These are phyloP conservation scores for Pichia sp. DNA, from an alignment of 1,139 yeast genomes.

Conservation along the genomic window DNA sequence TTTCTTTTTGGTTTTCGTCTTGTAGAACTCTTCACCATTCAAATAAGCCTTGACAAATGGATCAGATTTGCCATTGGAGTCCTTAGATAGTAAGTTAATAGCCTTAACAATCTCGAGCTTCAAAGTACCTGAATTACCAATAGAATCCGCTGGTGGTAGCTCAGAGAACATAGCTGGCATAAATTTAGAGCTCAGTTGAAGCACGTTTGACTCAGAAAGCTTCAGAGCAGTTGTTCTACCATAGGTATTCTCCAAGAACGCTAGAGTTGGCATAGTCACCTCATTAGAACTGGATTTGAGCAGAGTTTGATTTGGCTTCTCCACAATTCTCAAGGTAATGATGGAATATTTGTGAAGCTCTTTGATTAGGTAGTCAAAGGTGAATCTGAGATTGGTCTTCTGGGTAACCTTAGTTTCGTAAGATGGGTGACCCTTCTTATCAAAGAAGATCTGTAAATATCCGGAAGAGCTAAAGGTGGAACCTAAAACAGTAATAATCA, in stretches of 20 bases:
- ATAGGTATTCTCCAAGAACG: constrained; percentile 61
- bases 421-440: constrained; percentile 59
- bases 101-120: constrained; percentile 61
- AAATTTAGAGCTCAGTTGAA: constrained; percentile 66
- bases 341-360: constrained; percentile 67
- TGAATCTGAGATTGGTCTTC: constrained; percentile 41
- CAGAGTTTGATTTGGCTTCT: constrained; percentile 45
- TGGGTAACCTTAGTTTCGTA: constrained; percentile 44
- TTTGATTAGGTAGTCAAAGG: constrained; percentile 68
- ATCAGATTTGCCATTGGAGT: constrained; percentile 86
- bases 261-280: constrained; percentile 57
- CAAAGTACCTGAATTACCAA: constrained; percentile 69
- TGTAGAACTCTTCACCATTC: constrained; percentile 58
- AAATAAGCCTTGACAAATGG: constrained; percentile 71
- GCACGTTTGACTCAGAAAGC: constrained; percentile 36
- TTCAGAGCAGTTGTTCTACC: constrained; percentile 49
- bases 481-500: constrained; percentile 58
- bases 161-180: constrained; percentile 59
- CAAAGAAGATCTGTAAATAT: constrained; percentile 69
- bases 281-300: constrained; percentile 58
- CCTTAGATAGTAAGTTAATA: constrained; percentile 71
- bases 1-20: constrained; percentile 76
- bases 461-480: constrained; percentile 49
- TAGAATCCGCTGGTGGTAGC: constrained; percentile 69
- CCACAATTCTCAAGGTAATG: constrained; percentile 53